Base-by-base conservation (phyloP, 768 basidiomycete genomes). In the Leucosporidium yakuticum region DNA sequence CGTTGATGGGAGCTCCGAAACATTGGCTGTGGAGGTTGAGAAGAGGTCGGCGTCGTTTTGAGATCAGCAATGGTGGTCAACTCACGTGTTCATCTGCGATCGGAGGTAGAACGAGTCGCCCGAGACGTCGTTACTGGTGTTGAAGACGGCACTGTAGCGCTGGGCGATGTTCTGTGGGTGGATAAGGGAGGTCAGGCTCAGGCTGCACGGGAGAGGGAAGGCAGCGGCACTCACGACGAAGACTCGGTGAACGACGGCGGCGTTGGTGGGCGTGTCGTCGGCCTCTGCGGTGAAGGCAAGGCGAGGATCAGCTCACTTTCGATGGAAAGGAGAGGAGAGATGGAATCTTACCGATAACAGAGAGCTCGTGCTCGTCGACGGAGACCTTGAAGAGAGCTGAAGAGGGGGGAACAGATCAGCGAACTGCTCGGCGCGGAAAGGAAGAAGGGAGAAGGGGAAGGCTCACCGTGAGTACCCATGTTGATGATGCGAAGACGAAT, bases 61-160 rank as follows among this genome's bases (percentile, higher is more conserved):
- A 44, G 21, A 21, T 20, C n/a, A 19, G 21, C 12, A 19, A 20
- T 11, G 25, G 9, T 20, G n/a, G 21, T 9, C 57, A 39, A 44
- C 39, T 44, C 39, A 44, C 5, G 62, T 63, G 67, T 68, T 68
- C 32, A 68, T 54, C 39, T 59, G 25, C 2, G 67, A 25, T 11
- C 67, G 67, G 2, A 68, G 49, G 50, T 49, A 63, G 44, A 53
- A 63, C 11, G 56, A 31, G 62, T 75, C 74, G 21, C 76, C 75
- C 21, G 47, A 50, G n/a, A 47, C 11, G 48, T 74, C 69, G 25
- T 59, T 36, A 19, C 62, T 59, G 19, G 75, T 75, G 51, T 70
- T 64, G 34, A 77, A 53, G 49, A 77, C 56, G 56, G 69, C 69
- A 6, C 73, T 74, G 53, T 72, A 74, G 49, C 76, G 70, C 61